phyloP scores from a whole-genome alignment of 2,329 filamentous ascomycete genomes.

The Penicillium sp. region DNA sequence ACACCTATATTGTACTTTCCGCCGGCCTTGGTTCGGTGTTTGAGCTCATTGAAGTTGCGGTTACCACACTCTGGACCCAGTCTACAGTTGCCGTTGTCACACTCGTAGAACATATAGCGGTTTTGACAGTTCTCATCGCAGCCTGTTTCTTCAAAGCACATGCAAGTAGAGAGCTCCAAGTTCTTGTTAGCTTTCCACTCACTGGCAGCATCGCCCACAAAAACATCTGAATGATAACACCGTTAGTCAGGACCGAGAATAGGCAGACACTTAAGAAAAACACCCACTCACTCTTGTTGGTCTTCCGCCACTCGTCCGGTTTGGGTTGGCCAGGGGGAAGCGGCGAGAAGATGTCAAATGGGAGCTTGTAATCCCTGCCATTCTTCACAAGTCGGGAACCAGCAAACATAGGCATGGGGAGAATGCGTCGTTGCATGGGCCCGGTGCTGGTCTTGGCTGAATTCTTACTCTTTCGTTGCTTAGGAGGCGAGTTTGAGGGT shows the following conservation, averaged over 20 bases:
- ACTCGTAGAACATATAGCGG: constrained; percentile 95
- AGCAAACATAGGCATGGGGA: constrained; percentile 76
- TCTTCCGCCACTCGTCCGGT: constrained; percentile 87
- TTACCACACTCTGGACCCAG: constrained; percentile 78
- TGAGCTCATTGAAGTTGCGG: constrained; percentile 78
- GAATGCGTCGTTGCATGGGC: constrained; percentile 41
- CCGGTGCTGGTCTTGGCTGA: constrained; percentile 32
- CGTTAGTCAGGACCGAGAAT: not conserved
- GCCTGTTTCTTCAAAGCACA: constrained; percentile 72
- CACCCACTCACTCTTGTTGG: constrained; percentile 73
- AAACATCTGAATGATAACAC: constrained; percentile 63
- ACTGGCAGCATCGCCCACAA: constrained; percentile 76
- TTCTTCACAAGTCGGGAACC: constrained; percentile 68
- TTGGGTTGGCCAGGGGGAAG: constrained; percentile 82
- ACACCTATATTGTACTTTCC: constrained; percentile 90
- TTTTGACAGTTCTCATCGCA: constrained; percentile 92
- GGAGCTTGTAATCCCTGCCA: constrained; percentile 80
- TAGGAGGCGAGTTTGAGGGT: constrained; percentile 47
- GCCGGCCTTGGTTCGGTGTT: constrained; percentile 69
- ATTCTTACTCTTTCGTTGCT: constrained; percentile 48
- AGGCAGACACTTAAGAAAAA: not conserved
- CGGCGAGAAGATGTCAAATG: constrained; percentile 85
- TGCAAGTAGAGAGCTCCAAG: constrained; percentile 72
- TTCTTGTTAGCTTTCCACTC: constrained; percentile 78
- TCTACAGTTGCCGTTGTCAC: constrained; percentile 84